phyloP scores from a whole-genome alignment of 768 basidiomycete species.

The Hemileccinum impolitum region DNA sequence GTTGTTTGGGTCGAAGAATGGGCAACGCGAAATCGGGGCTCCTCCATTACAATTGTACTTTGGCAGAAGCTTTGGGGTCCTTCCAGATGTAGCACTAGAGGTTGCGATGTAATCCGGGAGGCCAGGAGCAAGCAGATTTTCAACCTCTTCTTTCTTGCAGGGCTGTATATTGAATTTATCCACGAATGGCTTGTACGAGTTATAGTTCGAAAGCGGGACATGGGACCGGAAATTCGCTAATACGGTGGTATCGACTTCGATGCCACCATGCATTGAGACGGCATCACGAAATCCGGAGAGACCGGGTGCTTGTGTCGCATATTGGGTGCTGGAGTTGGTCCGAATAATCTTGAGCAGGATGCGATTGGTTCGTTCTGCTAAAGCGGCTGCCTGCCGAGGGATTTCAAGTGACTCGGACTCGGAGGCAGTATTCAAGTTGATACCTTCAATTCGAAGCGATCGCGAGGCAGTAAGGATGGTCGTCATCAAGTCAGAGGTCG shows the following conservation, averaged over 20 bases:
- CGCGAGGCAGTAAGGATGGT: too few relatives aligned
- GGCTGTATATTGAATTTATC: constrained; percentile 1
- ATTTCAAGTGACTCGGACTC: neutral
- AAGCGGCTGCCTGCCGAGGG: neutral
- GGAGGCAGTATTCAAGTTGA: too few relatives aligned
- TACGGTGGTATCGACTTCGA: neutral
- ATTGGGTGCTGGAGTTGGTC: neutral
- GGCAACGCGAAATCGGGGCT: neutral
- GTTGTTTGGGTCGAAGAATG: neutral
- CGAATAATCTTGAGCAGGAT: neutral
- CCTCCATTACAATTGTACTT: neutral
- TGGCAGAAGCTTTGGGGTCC: neutral
- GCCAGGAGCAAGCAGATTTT: constrained; percentile 5
- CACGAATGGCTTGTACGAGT: constrained; percentile 2
- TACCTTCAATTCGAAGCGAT: too few relatives aligned
- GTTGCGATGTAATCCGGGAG: neutral
- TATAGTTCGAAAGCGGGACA: constrained; percentile 3
- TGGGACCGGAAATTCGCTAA: neutral
- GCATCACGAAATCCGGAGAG: neutral
- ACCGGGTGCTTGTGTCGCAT: neutral
- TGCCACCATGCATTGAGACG: neutral
- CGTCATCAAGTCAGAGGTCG: too few relatives aligned
- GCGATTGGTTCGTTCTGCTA: neutral
- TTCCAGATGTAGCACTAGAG: neutral
- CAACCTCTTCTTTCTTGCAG: constrained; percentile 6